These are phyloP conservation scores for Sclerotinia glacialis DNA, from an alignment of 2,329 filamentous ascomycete species.

Conservation along the genomic window DNA sequence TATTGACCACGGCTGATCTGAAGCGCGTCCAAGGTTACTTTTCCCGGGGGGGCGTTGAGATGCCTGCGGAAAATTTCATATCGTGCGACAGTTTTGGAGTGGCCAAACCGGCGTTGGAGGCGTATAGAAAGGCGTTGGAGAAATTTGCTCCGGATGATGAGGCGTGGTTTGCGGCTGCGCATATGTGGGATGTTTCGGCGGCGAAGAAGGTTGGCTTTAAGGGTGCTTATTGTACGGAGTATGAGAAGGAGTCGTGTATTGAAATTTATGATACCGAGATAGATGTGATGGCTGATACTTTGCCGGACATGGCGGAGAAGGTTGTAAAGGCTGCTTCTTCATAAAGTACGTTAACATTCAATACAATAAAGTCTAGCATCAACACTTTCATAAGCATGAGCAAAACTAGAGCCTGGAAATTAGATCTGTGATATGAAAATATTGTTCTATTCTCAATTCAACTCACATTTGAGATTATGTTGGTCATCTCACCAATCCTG, in stretches of 20 bases:
- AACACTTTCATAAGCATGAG: background rate
- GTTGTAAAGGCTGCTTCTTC: slow-evolving; percentile 30
- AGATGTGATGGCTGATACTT: slow-evolving; percentile 49
- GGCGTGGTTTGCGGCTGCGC: slow-evolving; percentile 57
- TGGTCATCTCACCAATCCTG: background rate
- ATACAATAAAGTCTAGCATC: background rate
- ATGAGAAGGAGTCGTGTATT: slow-evolving; percentile 50
- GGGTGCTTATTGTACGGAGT: slow-evolving; percentile 53
- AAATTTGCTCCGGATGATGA: slow-evolving; percentile 42
- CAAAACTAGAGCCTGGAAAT: too few relatives aligned
- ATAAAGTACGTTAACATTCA: background rate
- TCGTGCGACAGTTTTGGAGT: slow-evolving; percentile 50
- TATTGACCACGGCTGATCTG: slow-evolving; percentile 51
- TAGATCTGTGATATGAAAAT: background rate
- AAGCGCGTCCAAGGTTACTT: slow-evolving; percentile 53
- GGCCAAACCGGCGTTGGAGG: slow-evolving; percentile 49
- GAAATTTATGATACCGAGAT: slow-evolving; percentile 49
- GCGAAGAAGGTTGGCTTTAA: slow-evolving; percentile 50
- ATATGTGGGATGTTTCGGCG: slow-evolving; percentile 58
- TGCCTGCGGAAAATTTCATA: slow-evolving; percentile 50
- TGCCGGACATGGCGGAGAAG: slow-evolving; percentile 49
- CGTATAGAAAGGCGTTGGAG: slow-evolving; percentile 46
- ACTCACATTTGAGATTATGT: too few relatives aligned
- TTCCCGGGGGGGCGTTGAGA: slow-evolving; percentile 45
- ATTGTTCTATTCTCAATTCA: too few relatives aligned